Evolutionary conservation across 2,329 filamentous ascomycete species (phyloP).

Genomic region (Penicillium sp.): DNA sequence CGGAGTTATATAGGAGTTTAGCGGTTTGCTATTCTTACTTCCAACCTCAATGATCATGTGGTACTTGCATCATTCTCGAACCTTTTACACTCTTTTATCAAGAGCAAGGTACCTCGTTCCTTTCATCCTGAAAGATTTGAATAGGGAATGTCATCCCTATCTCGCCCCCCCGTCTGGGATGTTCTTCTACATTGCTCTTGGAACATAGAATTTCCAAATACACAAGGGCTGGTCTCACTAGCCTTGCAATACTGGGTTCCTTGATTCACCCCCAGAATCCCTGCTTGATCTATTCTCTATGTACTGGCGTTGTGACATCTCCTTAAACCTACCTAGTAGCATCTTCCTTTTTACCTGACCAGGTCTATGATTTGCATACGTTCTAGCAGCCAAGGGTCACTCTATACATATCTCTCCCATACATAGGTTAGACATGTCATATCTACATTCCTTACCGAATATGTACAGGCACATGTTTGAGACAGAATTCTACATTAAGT

Average conservation of each 20-base stretch:
- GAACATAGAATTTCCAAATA: not conserved
- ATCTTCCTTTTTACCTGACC: constrained; percentile 2
- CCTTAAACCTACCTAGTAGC: constrained; percentile 23
- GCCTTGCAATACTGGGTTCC: constrained; percentile 11
- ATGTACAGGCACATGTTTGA: constrained; percentile 11
- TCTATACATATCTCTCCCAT: not conserved
- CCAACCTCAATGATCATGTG: constrained; percentile 7
- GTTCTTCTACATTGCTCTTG: not conserved
- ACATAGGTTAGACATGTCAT: not conserved
- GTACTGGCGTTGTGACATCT: constrained; percentile 16
- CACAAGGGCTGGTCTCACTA: constrained; percentile 6
- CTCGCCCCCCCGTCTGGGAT: not conserved
- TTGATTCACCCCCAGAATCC: constrained; percentile 14
- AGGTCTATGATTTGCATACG: not conserved
- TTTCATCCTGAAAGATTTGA: not conserved
- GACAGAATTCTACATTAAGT: constrained; percentile 12
- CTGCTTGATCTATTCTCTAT: constrained; percentile 19
- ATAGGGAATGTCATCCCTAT: not conserved
- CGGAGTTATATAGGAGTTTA: not conserved
- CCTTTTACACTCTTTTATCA: not conserved
- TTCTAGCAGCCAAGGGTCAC: not conserved
- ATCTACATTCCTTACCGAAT: not conserved
- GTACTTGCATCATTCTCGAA: constrained; percentile 6
- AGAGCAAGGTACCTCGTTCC: not conserved
- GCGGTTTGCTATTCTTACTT: constrained; percentile 1